Conservation (phyloP, 2,329 filamentous ascomycete species). For the Ophiognomonia clavigignenti-juglandacearum region DNA sequence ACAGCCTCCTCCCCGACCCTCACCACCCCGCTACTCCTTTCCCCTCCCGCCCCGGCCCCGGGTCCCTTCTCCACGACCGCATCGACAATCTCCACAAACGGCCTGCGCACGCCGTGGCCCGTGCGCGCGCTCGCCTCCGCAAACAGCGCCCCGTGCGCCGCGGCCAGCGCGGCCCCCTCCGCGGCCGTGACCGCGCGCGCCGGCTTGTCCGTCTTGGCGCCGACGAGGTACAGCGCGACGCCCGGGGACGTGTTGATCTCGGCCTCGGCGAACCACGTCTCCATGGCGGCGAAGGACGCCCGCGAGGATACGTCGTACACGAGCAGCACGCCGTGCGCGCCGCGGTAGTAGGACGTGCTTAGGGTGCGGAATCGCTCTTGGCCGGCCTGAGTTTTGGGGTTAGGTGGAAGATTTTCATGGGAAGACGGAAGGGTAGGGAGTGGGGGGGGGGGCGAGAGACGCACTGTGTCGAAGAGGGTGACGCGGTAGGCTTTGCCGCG, state of each 20-base stretch:
- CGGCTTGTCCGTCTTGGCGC: conserved; percentile 46
- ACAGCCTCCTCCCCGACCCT: conserved; percentile 20
- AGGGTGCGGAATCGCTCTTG: conserved; percentile 52
- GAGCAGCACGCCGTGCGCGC: conserved; percentile 43
- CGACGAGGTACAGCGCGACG: conserved; percentile 47
- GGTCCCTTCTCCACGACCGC: conserved; percentile 42
- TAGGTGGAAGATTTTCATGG: background rate
- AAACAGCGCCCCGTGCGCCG: conserved; percentile 40
- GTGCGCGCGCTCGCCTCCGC: conserved; percentile 52
- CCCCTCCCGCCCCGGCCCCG: conserved; percentile 20
- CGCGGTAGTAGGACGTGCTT: conserved; percentile 46
- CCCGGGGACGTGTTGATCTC: conserved; percentile 43
- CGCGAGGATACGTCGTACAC: conserved; percentile 45
- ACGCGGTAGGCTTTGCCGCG: conserved; percentile 46
- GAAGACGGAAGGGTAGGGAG: background rate
- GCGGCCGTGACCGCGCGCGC: conserved; percentile 39
- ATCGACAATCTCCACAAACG: conserved; percentile 49
- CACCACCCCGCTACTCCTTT: conserved; percentile 25
- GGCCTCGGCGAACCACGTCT: conserved; percentile 50
- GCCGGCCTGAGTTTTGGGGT: conserved; percentile 38
- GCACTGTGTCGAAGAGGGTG: conserved; percentile 48
- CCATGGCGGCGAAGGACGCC: conserved; percentile 47
- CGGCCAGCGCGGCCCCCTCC: conserved; percentile 43
- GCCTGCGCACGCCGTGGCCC: conserved; percentile 43
- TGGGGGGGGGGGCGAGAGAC: conserved; percentile 15